phyloP scores from a whole-genome alignment of 2,329 filamentous ascomycete species.

The Trichoderma koningiopsis region DNA sequence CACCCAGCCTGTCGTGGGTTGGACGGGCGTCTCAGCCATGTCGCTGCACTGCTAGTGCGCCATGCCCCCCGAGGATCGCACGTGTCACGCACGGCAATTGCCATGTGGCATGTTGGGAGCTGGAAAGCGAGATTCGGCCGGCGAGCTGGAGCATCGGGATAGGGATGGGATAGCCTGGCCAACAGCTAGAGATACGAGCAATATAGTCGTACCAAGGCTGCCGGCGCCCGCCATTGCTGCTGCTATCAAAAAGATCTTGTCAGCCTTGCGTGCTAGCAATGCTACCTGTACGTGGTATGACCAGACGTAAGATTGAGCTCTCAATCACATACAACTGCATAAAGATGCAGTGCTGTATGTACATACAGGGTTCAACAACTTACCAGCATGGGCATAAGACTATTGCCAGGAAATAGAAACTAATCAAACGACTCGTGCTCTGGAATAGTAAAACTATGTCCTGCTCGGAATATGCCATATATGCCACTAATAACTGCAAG shows the following conservation, averaged over 20 bases:
- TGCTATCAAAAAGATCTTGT: neutral
- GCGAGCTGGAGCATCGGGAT: neutral
- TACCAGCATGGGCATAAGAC: neutral
- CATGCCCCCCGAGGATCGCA: conserved; percentile 25
- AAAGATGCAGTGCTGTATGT: neutral
- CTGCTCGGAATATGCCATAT: neutral
- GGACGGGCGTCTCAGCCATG: conserved; percentile 2
- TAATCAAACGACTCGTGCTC: neutral
- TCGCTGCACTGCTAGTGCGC: conserved; percentile 13
- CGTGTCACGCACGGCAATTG: conserved; percentile 26
- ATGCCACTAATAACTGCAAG: neutral
- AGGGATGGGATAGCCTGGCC: neutral
- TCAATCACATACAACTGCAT: neutral
- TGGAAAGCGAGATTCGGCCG: conserved; percentile 15
- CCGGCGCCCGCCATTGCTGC: neutral
- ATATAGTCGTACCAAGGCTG: neutral
- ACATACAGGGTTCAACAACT: neutral
- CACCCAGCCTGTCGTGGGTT: neutral
- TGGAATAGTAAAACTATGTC: neutral
- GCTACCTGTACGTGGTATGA: neutral
- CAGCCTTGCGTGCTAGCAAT: neutral
- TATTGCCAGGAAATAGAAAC: neutral
- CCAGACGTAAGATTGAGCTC: neutral
- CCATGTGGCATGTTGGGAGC: conserved; percentile 25
- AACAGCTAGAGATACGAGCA: neutral